These are phyloP conservation scores for Cercospora sesami DNA, from an alignment of 2,329 filamentous ascomycete genomes.

Conservation along the genomic window DNA sequence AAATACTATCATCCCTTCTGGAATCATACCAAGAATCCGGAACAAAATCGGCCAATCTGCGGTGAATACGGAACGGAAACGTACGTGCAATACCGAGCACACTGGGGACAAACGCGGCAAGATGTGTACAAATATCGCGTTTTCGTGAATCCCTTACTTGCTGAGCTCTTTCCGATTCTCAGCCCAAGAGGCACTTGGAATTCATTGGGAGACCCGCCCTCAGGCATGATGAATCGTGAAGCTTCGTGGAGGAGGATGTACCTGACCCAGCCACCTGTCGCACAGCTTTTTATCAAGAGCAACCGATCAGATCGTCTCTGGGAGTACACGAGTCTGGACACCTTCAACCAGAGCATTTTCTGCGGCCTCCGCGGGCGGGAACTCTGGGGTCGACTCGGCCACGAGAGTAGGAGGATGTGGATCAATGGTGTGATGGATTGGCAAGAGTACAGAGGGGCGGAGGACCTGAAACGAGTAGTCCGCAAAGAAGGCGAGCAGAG, in stretches of 20 bases:
- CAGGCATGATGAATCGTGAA: not conserved
- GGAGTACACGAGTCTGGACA: not conserved
- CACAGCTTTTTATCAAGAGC: not conserved
- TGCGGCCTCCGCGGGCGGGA: not conserved
- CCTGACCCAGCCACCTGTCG: conserved; percentile 10
- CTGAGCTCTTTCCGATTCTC: not conserved
- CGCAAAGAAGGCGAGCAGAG: not conserved
- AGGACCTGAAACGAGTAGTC: not conserved
- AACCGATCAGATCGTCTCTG: not conserved
- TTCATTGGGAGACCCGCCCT: not conserved
- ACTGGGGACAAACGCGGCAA: not conserved
- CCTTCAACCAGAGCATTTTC: not conserved
- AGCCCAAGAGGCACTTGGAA: conserved; percentile 1
- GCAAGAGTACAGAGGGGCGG: not conserved
- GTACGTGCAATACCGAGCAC: not conserved
- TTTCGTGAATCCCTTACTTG: not conserved
- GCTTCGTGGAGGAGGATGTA: conserved; percentile 11
- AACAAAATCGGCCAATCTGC: not conserved
- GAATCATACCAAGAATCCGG: not conserved
- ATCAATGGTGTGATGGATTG: not conserved
- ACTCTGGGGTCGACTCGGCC: not conserved
- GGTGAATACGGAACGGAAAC: not conserved
- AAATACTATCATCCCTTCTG: not conserved
- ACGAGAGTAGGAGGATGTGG: not conserved
- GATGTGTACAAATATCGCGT: not conserved